Evolutionary conservation across 148 eudicot species (phyloP), one percentile per base, ranked within the genome.

Genomic region (Selenicereus undatus): DNA sequence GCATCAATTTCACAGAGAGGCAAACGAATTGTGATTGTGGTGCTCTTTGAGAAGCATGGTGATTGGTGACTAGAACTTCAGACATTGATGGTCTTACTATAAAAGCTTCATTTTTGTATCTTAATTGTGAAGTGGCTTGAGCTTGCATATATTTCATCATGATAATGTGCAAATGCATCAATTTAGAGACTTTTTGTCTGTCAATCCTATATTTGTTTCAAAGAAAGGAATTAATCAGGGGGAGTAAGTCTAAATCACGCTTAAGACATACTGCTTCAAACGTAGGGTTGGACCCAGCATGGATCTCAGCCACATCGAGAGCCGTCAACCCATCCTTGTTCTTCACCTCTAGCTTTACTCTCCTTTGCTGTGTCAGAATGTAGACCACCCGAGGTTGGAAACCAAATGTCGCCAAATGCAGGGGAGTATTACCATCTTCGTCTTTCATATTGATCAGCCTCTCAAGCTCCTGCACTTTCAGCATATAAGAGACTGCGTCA

Each of bases 311-410:
- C 14, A 74, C n/a, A 75, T 83, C 82, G 36, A 79, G 82, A 79
- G 82, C 85, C 1, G 85, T 83, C 64, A 79, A 69, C 11, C 80
- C 82, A 12, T 83, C 69, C 3, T 75, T 83, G 76, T 83, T 83
- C 32, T 11, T 42, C 48, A 79, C 11, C 8, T 20, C 71, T 13
- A 18, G 24, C 62, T 66, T 75, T 27, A 50, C 50, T 75, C 77
- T 77, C 17, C 48, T 43, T 1, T 77, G 70, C 8, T 71, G 12
- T 3, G 83, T 72, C 86, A 84, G 36, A 71, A 32, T 43, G 27
- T 58, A 62, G 29, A 84, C 83, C 0, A 77, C 83, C 78, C 72
- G 78, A 1, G 83, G 81, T 43, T 81, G 81, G 32, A 70, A 68
- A 13, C 45, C 69, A 70, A 14, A 65, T n/a, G 83, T 50, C 20